Base-by-base conservation (phyloP, 2,329 filamentous ascomycete genomes). In the Chaetomium olivaceum region DNA sequence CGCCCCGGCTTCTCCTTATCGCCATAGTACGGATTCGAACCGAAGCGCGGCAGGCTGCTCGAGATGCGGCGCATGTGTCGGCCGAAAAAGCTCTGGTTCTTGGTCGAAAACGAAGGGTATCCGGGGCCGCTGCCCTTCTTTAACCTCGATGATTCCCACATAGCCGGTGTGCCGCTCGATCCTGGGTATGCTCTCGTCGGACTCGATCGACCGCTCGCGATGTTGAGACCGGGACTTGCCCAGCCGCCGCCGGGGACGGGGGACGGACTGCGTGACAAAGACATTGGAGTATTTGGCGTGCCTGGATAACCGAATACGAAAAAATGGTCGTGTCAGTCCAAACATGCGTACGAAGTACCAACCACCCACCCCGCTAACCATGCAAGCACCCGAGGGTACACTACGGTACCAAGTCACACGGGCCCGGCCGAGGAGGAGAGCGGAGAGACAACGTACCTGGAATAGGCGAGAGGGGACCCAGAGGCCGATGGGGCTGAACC, bases 41-140 rank as follows among this genome's bases (percentile, higher is more conserved):
- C 84, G 76, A 95, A 94, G 27, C 86, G 85, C 8, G 93, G 92
- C 66, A 97, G 80, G 69, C 88, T 92, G 72, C 87, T 89, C 4
- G 91, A 95, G 72, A 97, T 84, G 70, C 86, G 89, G 70, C 91
- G 89, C 80, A 92, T 91, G 77, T 96, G 91, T 69, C 91, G 87
- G 65, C 87, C 89, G 77, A 97, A 94, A 83, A 96, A 96, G 64
- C 93, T 91, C 73, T 91, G 89, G 74, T 92, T 92, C 73, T 90
- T 88, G 11, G 89, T 93, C 68, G 88, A 88, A 78, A 92, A 95
- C 48, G 90, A 90, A 9, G 91, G 88, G 75, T 93, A 92, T 65
- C 89, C 87, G 75, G 88, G 87, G 66, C 91, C 87, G 62, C 89
- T 86, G 58, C 50, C 50, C 54, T 46, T 58, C 75, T 89, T 90